Base-by-base conservation (phyloP, 306 rosid genomes). In the Canavalia gladiata region DNA sequence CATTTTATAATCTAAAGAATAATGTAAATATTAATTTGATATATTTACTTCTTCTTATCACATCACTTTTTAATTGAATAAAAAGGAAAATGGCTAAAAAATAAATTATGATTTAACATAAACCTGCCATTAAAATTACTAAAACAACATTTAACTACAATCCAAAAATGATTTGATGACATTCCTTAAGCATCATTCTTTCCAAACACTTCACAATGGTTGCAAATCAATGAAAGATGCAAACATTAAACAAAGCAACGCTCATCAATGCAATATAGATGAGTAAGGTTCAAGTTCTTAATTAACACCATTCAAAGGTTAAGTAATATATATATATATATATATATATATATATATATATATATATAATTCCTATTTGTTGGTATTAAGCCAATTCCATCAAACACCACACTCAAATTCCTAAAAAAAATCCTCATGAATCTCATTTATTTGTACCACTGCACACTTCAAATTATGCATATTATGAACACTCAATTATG, bases 151-250 rank as follows among this genome's bases (percentile, higher is more conserved):
- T 18, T 18, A 18, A 18, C 25, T 18, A 18, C 25, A 18, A 18
- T 18, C 25, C 25, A 18, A 18, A 37, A 3, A 64, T 60, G 6
- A 76, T 74, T 68, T 46, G 88, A 46, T 69, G 82, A 86, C 92
- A 89, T 89, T 80, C 81, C 77, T 67, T 77, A 52, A 70, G 80
- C 90, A 89, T 83, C 78, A 79, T 83, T 85, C 74, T 59, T 74
- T 74, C 54, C 74, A 65, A 76, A 7, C 58, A 18, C 72, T 65
- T 76, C 70, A 78, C 3, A 79, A 72, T 10, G 76, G 29, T 54
- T 67, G 49, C 67, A 86, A 7, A n/a, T 50, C 81, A 63, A 60
- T 7, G 12, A 18, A 82, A 67, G 12, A 67, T 52, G 12, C 47
- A 30, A 18, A 67, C 73, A 69, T 43, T 10, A 50, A 49, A 69